A percentile compares a stretch with the other conserved stretches of the same genome.
Evolutionary conservation across 2,329 filamentous ascomycete species (phyloP).

Genomic region (Escovopsis weberi): DNA sequence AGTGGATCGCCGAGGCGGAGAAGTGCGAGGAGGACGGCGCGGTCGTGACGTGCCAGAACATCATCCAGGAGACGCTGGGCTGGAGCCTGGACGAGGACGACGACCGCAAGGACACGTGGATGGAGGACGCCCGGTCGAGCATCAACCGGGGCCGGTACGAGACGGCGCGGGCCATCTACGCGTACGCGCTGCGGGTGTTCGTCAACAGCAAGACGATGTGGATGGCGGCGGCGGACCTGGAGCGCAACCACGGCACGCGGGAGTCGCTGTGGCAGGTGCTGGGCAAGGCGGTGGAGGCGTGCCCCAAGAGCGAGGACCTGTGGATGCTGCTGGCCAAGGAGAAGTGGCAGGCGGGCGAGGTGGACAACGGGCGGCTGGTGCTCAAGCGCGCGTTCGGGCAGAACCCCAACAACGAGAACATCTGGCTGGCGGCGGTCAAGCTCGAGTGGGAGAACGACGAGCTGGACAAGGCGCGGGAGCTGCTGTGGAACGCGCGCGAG

Average conservation of each 20-base stretch:
- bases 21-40: constrained; percentile 89
- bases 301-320: constrained; percentile 76
- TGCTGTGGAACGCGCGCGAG: constrained; percentile 69
- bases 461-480: constrained; percentile 63
- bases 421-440: constrained; percentile 93
- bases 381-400: constrained; percentile 85
- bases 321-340: constrained; percentile 96
- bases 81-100: constrained; percentile 93
- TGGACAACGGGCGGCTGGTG: constrained; percentile 74
- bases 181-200: constrained; percentile 80
- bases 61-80: constrained; percentile 83
- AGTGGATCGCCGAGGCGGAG: constrained; percentile 92
- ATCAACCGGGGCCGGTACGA: constrained; percentile 73
- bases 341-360: constrained; percentile 78
- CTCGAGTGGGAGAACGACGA: constrained; percentile 84
- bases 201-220: constrained; percentile 77
- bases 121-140: constrained; percentile 77
- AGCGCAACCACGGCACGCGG: constrained; percentile 74
- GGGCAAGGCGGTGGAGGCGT: constrained; percentile 87
- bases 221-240: constrained; percentile 80
- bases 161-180: constrained; percentile 86
- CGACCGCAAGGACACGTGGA: constrained; percentile 89
- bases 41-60: constrained; percentile 70
- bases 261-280: constrained; percentile 74
- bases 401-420: constrained; percentile 93